phyloP scores from a whole-genome alignment of 495 filamentous ascomycete species.

The Talaromyces adpressus region DNA sequence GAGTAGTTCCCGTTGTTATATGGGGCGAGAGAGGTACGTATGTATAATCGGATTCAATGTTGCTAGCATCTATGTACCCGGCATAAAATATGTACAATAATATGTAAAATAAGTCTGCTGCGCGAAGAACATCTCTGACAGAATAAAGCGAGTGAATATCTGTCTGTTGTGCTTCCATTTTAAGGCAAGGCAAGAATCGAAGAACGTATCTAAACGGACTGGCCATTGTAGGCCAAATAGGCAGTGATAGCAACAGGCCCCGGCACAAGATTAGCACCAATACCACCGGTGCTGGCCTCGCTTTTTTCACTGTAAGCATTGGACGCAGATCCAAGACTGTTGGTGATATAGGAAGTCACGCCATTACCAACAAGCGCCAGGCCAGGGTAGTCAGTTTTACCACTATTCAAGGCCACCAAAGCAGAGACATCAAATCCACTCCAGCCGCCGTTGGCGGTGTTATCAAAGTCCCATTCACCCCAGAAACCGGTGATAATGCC shows the following conservation, averaged over 20 bases:
- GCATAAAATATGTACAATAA: background rate
- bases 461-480: constrained; percentile 37
- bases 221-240: constrained; percentile 22
- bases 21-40: background rate
- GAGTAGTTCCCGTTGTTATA: no score
- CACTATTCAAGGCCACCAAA: constrained; percentile 28
- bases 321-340: constrained; percentile 18
- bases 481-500: constrained; percentile 19
- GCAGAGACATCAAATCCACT: constrained; percentile 36
- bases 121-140: background rate
- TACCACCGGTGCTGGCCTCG: constrained; percentile 29
- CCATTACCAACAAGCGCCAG: constrained; percentile 17
- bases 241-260: constrained; percentile 23
- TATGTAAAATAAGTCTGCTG: background rate
- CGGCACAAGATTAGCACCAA: constrained; percentile 28
- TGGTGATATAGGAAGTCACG: constrained; percentile 28
- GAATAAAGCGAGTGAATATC: background rate
- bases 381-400: constrained; percentile 9
- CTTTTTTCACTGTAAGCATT: constrained; percentile 29
- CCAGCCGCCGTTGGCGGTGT: constrained; percentile 26
- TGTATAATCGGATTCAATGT: background rate
- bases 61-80: background rate
- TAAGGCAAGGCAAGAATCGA: background rate
- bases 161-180: background rate
- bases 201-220: background rate